These are phyloP conservation scores for Tinospora cordifolia DNA, from an alignment of 164 flowering plant species.

Conservation along the genomic window DNA sequence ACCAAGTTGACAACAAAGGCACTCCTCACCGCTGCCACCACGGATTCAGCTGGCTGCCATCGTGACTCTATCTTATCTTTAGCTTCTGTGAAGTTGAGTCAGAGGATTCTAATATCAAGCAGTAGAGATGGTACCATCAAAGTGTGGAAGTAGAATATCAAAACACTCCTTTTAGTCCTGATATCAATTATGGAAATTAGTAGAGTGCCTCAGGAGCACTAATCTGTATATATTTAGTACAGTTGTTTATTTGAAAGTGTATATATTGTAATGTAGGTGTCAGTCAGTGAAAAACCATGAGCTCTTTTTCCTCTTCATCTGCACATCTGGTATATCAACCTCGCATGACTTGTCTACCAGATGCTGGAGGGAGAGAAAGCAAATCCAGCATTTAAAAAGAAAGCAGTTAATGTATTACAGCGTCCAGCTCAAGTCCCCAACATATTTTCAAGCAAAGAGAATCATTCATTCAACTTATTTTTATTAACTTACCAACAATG, in stretches of 20 bases:
- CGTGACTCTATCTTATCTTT: constrained; percentile 74
- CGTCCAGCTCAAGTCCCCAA: no score
- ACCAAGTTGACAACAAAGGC: constrained; percentile 61
- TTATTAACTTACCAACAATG: no score
- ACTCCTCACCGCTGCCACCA: constrained; percentile 74
- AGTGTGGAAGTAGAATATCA: constrained; percentile 79
- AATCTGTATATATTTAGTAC: constrained; percentile 9
- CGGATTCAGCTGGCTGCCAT: constrained; percentile 89
- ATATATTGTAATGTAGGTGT: constrained; percentile 2
- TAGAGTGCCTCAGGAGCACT: neutral
- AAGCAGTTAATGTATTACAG: neutral
- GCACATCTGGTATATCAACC: neutral
- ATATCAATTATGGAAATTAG: constrained; percentile 73
- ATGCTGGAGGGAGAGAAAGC: neutral
- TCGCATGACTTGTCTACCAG: neutral
- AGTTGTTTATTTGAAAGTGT: constrained; percentile 3
- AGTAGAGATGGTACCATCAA: constrained; percentile 95
- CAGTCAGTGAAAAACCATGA: no score
- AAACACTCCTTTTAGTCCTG: no score
- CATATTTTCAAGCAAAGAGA: no score
- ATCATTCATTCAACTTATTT: no score
- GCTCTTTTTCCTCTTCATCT: neutral
- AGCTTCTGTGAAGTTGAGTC: constrained; percentile 85
- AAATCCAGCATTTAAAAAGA: neutral
- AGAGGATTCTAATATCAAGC: constrained; percentile 81